Percentiles rank a stretch among this genome's conserved stretches.
Conservation (phyloP, 129 eudicot genomes). For the Centella asiatica region DNA sequence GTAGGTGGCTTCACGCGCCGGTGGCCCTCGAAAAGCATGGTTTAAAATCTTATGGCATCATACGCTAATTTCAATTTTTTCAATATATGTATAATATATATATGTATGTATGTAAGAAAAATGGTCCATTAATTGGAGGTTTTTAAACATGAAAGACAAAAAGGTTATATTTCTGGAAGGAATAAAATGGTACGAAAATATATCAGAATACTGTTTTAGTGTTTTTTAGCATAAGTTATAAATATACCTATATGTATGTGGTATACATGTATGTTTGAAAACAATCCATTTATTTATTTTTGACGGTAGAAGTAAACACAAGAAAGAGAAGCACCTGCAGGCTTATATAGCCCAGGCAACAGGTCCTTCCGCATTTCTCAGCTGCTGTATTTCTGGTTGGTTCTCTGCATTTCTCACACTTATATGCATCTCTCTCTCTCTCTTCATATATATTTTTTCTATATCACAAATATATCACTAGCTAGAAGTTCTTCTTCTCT, state of each 20-base stretch:
- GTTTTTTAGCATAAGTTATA: conserved; percentile 1
- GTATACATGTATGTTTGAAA: not conserved
- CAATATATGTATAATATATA: conserved; percentile 5
- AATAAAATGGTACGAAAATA: conserved; percentile 19
- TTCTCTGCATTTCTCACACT: conserved; percentile 1
- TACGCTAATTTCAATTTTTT: not conserved
- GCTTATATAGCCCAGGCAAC: conserved; percentile 2
- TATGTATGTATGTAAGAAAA: not conserved
- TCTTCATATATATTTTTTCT: conserved; percentile 28
- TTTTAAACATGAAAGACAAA: conserved; percentile 12
- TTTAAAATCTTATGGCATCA: not conserved
- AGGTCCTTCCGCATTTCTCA: conserved; percentile 29
- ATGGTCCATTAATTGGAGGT: too few relatives aligned
- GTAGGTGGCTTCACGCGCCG: not conserved
- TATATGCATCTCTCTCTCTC: conserved; percentile 20
- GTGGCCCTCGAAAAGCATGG: not conserved
- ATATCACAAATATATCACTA: too few relatives aligned
- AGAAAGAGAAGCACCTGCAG: conserved; percentile 15
- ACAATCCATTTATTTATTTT: conserved; percentile 4
- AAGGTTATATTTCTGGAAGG: conserved; percentile 20
- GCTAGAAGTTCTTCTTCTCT: too few relatives aligned
- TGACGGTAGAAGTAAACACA: conserved; percentile 10
- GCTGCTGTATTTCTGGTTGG: conserved; percentile 24
- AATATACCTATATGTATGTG: not conserved
- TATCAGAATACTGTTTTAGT: conserved; percentile 13